Evolutionary conservation across 441 rosid species (phyloP), one percentile per base, ranked within the genome.

Genomic region (Corymbia citriodora): DNA sequence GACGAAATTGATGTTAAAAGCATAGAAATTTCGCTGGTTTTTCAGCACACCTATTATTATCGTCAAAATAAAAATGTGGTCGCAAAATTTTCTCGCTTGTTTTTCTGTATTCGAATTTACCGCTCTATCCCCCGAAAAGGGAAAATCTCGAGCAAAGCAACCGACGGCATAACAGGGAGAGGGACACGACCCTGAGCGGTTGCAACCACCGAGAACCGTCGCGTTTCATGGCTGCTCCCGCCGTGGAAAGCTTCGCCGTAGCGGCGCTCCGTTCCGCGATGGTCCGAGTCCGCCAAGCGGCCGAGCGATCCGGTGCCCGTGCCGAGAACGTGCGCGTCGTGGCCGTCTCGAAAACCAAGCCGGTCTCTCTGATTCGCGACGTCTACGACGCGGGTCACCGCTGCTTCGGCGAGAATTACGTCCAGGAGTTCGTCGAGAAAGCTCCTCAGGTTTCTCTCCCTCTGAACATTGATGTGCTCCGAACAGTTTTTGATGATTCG

Each of bases 301-400:
- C 97, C 33, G 96, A 94, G 92, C 92, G 90, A 8, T 92, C 95
- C 3, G 95, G 97, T 70, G 94, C 91, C 68, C 93, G 59, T 88
- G 92, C 94, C 12, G 96, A 94, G 91, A 88, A 89, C 55, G 94
- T 96, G 61, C 96, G 96, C 85, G 96, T 96, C 55, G 95, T 98
- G 90, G 97, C 98, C 6, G 98, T 97, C 27, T 96, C 99, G 27
- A 97, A 98, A 91, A 96, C 99, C 89, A 97, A 97, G 91, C 96
- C 98, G 48, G 96, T 92, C 29, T 95, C 99, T 21, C 97, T 97
- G 49, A 93, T 98, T 91, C 97, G 96, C 90, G 96, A 98, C 92
- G 94, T 94, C 89, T 97, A 96, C 90, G 98, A 96, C 90, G 97
- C 97, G 3, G 99, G 99, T 16, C 97, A 97, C 94, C 98, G 99